phyloP scores from a whole-genome alignment of 257 asterid species.

The Solanum bulbocastanum region DNA sequence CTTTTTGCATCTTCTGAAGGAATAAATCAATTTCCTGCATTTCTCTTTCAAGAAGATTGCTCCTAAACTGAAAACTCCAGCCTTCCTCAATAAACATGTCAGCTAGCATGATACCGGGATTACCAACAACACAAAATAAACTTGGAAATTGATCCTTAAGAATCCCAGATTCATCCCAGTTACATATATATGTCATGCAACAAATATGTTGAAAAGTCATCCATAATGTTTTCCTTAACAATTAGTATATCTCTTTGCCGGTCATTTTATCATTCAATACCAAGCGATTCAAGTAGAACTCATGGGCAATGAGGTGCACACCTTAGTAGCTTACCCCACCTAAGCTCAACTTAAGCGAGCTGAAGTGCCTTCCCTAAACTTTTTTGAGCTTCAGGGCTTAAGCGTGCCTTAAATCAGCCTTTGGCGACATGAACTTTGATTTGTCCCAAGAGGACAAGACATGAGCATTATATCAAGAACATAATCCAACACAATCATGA shows the following conservation, averaged over 20 bases:
- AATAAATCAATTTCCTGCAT: not conserved
- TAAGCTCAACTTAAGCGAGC: not conserved
- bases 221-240: not conserved
- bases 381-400: not conserved
- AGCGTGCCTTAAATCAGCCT: not conserved
- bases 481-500: not conserved
- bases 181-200: not conserved
- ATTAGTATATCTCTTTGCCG: not conserved
- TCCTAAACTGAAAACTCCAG: not conserved
- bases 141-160: not conserved
- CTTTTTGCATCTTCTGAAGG: not conserved
- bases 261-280: not conserved
- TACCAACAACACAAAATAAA: not conserved
- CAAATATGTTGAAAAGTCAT: not conserved
- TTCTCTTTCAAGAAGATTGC: not conserved
- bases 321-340: not conserved
- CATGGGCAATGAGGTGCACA: not conserved
- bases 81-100: not conserved
- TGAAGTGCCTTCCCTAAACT: not conserved
- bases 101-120: not conserved
- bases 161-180: not conserved
- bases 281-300: not conserved
- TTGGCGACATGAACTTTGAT: not conserved
- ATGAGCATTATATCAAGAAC: not conserved
- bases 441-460: not conserved